Conservation (phyloP, 202 grass and related monocot genomes). For the Musa balbisiana region DNA sequence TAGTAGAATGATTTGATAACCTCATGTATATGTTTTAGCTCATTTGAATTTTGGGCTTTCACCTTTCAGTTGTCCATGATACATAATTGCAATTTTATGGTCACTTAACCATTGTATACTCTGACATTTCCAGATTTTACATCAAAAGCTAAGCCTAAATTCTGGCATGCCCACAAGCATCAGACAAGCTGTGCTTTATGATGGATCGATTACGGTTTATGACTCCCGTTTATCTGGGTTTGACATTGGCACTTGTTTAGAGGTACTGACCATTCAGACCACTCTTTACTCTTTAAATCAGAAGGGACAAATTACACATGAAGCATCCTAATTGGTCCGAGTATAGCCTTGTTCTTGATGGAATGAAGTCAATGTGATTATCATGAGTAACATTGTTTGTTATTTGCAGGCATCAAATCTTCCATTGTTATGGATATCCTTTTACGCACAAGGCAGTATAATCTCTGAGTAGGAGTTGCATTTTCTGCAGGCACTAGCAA, state of each 20-base stretch:
- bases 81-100: neutral
- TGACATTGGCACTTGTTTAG: conserved; percentile 84
- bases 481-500: no score
- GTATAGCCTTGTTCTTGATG: no score
- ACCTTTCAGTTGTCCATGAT: neutral
- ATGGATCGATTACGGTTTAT: conserved; percentile 76
- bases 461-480: no score
- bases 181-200: conserved; percentile 51
- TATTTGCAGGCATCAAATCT: no score
- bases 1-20: neutral
- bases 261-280: conserved; percentile 35
- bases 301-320: neutral
- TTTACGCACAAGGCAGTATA: no score
- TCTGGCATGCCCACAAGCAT: conserved; percentile 30
- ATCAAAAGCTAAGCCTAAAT: conserved; percentile 69
- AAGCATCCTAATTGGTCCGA: neutral
- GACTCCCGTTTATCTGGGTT: conserved; percentile 71
- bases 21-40: neutral
- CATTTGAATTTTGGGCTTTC: no score
- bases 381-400: no score
- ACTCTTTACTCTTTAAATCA: neutral
- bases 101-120: neutral
- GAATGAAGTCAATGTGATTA: no score
- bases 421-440: no score
- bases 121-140: conserved; percentile 40